Evolutionary conservation across 805 yeast genomes (phyloP).

Genomic region (Candida montana): DNA sequence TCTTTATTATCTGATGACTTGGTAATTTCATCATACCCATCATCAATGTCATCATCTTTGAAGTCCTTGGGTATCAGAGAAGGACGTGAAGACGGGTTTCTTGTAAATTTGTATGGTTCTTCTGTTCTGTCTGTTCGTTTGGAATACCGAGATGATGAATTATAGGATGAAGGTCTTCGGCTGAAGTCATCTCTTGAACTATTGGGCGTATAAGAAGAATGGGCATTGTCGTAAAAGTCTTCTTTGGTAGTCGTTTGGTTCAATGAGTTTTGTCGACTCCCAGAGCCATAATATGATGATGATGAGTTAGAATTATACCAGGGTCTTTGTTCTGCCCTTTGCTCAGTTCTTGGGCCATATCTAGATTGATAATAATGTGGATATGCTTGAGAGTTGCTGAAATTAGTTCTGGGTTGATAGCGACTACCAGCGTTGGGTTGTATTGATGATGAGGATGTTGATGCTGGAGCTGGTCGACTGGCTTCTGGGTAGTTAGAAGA

Average conservation of each 20-base stretch:
- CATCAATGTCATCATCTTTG: constrained; percentile 20
- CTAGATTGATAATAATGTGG: constrained; percentile 4
- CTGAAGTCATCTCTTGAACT: background rate
- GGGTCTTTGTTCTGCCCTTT: constrained; percentile 3
- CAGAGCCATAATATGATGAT: constrained; percentile 3
- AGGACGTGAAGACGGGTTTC: constrained; percentile 11
- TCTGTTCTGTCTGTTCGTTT: constrained; percentile 6
- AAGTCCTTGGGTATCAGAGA: constrained; percentile 25
- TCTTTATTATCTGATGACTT: constrained; percentile 2
- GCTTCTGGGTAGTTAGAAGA: background rate
- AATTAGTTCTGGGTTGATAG: constrained; percentile 6
- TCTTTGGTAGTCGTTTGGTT: constrained; percentile 1
- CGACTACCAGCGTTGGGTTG: background rate
- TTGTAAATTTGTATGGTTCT: constrained; percentile 1
- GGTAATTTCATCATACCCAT: constrained; percentile 19
- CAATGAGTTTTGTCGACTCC: constrained; percentile 9
- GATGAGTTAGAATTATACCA: constrained; percentile 2
- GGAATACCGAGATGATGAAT: background rate
- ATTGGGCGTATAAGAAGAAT: constrained; percentile 1
- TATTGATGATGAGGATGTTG: background rate
- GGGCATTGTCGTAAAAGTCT: constrained; percentile 4
- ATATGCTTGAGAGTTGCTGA: constrained; percentile 1
- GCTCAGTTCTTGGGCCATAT: constrained; percentile 2
- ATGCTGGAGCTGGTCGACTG: background rate
- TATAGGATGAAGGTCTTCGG: background rate